A percentile compares a stretch with the other conserved stretches of the same genome.
Evolutionary conservation across 2,329 filamentous ascomycete genomes (phyloP).

Genomic region (Hypomyces perniciosus): DNA sequence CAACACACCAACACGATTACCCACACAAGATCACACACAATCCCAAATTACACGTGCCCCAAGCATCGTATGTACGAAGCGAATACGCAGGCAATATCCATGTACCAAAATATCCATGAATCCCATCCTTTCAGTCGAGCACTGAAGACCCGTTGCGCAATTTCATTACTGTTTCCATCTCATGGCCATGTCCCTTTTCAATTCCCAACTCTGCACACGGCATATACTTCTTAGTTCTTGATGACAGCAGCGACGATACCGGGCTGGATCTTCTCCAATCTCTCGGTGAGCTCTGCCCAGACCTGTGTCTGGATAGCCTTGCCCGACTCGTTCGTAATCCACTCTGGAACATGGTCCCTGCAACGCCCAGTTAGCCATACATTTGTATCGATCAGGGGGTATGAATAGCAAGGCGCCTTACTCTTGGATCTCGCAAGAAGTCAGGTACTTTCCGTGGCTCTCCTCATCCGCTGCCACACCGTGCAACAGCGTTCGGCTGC

Average conservation of each 20-base stretch:
- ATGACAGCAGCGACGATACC: constrained; percentile 1
- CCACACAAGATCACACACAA: no score
- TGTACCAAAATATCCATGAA: no score
- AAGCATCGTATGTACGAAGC: no score
- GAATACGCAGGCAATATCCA: no score
- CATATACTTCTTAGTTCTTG: neutral
- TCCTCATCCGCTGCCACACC: constrained; percentile 19
- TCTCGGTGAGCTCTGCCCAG: constrained; percentile 7
- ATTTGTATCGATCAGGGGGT: neutral
- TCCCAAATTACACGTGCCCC: no score
- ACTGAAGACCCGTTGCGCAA: no score
- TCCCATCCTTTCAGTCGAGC: no score
- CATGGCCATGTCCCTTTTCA: no score
- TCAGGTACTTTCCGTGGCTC: constrained; percentile 23
- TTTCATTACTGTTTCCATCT: no score
- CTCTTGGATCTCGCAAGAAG: constrained; percentile 23
- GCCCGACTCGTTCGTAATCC: constrained; percentile 3
- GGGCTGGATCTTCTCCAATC: constrained; percentile 5
- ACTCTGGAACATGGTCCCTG: constrained; percentile 9
- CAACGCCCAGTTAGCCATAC: neutral
- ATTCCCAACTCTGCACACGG: no score
- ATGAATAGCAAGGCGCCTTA: constrained; percentile 11
- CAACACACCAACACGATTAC: no score
- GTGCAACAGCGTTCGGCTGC: constrained; percentile 24
- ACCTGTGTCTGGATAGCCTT: constrained; percentile 4